Conservation (phyloP, 768 basidiomycete species). For the Collybia mongolica region DNA sequence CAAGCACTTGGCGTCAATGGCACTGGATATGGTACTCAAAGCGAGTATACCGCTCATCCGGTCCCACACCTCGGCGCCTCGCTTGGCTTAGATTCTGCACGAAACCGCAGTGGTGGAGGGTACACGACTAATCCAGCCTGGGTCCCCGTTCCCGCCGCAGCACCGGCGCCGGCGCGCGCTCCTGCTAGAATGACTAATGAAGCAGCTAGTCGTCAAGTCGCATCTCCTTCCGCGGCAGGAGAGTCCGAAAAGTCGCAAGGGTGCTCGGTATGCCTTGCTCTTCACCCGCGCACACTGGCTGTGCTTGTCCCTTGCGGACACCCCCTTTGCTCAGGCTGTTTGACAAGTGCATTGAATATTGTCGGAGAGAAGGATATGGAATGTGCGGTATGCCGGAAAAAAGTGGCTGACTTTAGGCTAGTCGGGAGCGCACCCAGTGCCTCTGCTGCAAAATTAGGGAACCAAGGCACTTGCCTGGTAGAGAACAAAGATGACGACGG, state of each 20-base stretch:
- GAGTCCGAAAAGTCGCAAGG: conserved; percentile 19
- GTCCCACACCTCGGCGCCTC: conserved; percentile 4
- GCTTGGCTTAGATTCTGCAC: conserved; percentile 1
- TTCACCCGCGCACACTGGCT: conserved; percentile 46
- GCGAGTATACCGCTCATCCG: conserved; percentile 4
- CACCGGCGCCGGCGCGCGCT: conserved; percentile 1
- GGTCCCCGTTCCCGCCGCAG: conserved; percentile 17
- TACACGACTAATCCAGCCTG: conserved; percentile 15
- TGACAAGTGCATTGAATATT: conserved; percentile 85
- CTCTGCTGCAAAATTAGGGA: not conserved
- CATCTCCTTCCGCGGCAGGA: not conserved
- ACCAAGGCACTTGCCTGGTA: not conserved
- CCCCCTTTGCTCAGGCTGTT: conserved; percentile 74
- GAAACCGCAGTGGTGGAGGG: not conserved
- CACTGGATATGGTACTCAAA: conserved; percentile 6
- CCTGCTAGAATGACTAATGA: conserved; percentile 3
- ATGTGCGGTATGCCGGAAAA: conserved; percentile 74
- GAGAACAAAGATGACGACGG: conserved; percentile 15
- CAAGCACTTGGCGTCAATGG: no score
- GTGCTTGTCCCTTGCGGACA: conserved; percentile 76
- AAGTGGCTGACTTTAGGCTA: conserved; percentile 70
- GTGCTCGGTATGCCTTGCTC: conserved; percentile 66
- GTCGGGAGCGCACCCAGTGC: conserved; percentile 14
- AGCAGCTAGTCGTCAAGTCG: not conserved
- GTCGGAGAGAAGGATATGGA: conserved; percentile 89